Conservation (phyloP, 106 monocot species). For the Dactylorhiza incarnata region DNA sequence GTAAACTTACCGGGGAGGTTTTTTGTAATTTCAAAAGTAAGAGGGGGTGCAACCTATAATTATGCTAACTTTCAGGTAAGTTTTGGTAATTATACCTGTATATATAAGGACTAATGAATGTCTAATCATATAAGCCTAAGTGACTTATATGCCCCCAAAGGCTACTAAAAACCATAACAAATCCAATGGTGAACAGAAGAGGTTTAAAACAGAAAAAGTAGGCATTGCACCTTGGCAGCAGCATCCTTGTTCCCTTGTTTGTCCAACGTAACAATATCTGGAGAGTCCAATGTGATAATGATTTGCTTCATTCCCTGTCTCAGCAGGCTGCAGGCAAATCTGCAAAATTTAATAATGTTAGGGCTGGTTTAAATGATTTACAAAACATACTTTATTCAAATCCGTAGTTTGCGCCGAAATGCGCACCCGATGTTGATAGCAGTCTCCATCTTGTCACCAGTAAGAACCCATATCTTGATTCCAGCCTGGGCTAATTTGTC, state of each 20-base stretch:
- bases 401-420: neutral
- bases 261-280: conserved; percentile 57
- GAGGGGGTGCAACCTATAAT: too few species aligned
- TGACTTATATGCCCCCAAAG: too few species aligned
- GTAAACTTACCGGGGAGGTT: too few species aligned
- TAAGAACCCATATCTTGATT: conserved; percentile 94
- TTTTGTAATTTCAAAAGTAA: too few species aligned
- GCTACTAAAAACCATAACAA: too few species aligned
- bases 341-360: conserved; percentile 18
- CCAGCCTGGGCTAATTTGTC: conserved; percentile 96
- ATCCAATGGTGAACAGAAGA: too few species aligned
- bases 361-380: neutral
- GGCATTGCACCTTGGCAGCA: conserved; percentile 51
- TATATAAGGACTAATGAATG: too few species aligned
- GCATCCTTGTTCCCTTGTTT: conserved; percentile 66
- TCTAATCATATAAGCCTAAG: too few species aligned
- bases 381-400: neutral
- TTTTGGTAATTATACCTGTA: too few species aligned
- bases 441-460: conserved; percentile 98
- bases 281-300: conserved; percentile 63
- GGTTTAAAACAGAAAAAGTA: neutral
- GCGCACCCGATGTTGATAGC: conserved; percentile 94
- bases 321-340: conserved; percentile 80
- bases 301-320: conserved; percentile 96
- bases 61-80: too few species aligned